Percentiles rank a stretch among this genome's conserved stretches.
These are phyloP conservation scores for Inga leiocalycina DNA, from an alignment of 306 rosid species.

Conservation along the genomic window DNA sequence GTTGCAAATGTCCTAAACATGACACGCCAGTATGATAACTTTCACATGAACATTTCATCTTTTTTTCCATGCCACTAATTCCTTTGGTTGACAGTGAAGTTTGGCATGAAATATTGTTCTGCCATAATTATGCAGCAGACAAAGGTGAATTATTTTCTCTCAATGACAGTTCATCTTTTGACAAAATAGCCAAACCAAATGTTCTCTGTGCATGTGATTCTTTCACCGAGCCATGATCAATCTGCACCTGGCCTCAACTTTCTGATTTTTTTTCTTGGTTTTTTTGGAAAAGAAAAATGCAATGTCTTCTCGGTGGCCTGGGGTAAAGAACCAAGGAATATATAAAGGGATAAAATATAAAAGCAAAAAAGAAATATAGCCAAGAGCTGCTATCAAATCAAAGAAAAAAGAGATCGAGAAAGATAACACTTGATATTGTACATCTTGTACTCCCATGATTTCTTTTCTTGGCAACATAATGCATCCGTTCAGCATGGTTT, in stretches of 20 bases:
- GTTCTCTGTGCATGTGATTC: not conserved
- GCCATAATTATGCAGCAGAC: not conserved
- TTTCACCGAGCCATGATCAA: not conserved
- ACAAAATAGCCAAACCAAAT: not conserved
- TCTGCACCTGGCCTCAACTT: slow-evolving; percentile 5
- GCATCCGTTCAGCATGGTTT: slow-evolving; percentile 15
- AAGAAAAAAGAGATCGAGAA: not conserved
- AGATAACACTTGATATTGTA: not conserved
- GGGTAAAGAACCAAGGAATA: slow-evolving; percentile 17
- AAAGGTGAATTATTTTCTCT: not conserved
- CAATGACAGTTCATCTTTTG: not conserved
- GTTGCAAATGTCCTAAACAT: not conserved
- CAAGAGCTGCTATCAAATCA: not conserved
- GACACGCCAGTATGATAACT: not conserved
- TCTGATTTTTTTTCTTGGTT: not conserved
- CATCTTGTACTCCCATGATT: slow-evolving; percentile 1
- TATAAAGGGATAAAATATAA: not conserved
- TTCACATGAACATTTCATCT: not conserved
- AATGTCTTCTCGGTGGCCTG: not conserved
- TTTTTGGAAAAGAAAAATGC: not conserved
- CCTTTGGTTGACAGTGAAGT: not conserved
- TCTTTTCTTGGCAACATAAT: slow-evolving; percentile 15
- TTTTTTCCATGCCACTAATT: not conserved
- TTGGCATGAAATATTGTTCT: not conserved
- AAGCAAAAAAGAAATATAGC: not conserved